A percentile compares a stretch with the other conserved stretches of the same genome.
phyloP scores from a whole-genome alignment of 768 basidiomycete species.

The Boletus rubropictus region DNA sequence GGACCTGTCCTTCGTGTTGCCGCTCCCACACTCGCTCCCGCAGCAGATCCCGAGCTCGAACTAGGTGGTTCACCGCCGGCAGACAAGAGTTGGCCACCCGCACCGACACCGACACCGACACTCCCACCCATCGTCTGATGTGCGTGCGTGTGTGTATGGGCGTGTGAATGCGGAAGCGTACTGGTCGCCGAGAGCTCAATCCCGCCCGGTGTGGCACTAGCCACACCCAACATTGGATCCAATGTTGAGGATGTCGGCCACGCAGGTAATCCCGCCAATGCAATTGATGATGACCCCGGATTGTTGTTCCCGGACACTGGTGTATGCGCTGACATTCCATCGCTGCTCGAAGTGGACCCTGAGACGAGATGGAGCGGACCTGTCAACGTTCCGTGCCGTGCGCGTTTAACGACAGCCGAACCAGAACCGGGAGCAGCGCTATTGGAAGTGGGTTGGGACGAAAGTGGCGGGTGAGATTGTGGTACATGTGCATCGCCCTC shows the following conservation, averaged over 20 bases:
- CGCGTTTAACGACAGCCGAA: slow-evolving; percentile 16
- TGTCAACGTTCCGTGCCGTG: slow-evolving; percentile 28
- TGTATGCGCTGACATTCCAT: slow-evolving; percentile 19
- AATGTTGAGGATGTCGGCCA: slow-evolving; percentile 29
- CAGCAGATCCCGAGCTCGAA: slow-evolving; percentile 4
- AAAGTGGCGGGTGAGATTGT: slow-evolving; percentile 3
- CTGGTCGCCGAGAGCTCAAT: slow-evolving; percentile 23
- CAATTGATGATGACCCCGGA: slow-evolving; percentile 14
- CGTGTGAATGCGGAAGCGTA: slow-evolving; percentile 9
- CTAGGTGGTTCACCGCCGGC: slow-evolving; percentile 11
- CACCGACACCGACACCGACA: slow-evolving; percentile 5
- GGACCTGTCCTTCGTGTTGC: slow-evolving; percentile 12
- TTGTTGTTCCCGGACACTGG: slow-evolving; percentile 12
- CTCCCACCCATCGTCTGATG: slow-evolving; percentile 11
- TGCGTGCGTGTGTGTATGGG: slow-evolving; percentile 6
- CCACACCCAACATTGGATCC: slow-evolving; percentile 30
- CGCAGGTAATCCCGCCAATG: slow-evolving; percentile 28
- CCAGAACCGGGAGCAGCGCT: neutral
- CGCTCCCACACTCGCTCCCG: neutral
- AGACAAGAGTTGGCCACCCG: slow-evolving; percentile 20
- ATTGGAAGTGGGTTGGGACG: slow-evolving; percentile 11
- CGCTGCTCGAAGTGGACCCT: slow-evolving; percentile 17
- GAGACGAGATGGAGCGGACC: slow-evolving; percentile 16
- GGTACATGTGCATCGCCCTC: slow-evolving; percentile 21
- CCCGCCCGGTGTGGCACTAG: slow-evolving; percentile 30